Evolutionary conservation across 441 rosid species (phyloP).

Genomic region (Erodium moschatum): DNA sequence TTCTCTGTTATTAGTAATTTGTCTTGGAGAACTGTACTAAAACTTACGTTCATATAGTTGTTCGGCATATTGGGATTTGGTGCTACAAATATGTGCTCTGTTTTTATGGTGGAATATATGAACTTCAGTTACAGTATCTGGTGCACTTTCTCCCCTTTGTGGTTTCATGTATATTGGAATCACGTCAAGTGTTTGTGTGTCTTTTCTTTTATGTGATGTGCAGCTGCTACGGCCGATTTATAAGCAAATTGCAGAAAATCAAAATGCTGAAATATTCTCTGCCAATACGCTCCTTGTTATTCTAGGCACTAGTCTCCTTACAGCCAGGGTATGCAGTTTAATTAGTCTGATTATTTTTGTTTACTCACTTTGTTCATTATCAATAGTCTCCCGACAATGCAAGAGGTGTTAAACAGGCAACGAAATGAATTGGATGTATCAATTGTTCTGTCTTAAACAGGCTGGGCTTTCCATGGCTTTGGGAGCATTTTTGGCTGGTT

Average conservation of each 20-base stretch:
- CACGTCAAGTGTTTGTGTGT: background rate
- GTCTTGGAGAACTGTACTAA: too few species aligned
- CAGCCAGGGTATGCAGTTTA: conserved; percentile 70
- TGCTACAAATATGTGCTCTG: too few species aligned
- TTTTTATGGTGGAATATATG: background rate
- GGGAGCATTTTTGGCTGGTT: conserved; percentile 97
- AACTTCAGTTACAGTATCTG: background rate
- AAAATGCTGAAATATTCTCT: conserved; percentile 96
- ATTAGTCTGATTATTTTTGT: conserved; percentile 22
- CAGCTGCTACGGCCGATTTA: conserved; percentile 98
- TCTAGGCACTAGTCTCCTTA: conserved; percentile 94
- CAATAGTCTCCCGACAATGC: background rate
- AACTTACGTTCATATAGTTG: too few species aligned
- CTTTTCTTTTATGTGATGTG: conserved; percentile 23
- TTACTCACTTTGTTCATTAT: background rate
- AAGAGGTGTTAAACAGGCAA: background rate
- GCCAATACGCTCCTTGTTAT: conserved; percentile 97
- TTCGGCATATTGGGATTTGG: too few species aligned
- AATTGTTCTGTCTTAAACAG: conserved; percentile 37
- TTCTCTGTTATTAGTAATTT: too few species aligned
- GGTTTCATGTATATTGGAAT: background rate
- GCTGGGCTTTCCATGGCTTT: conserved; percentile 99
- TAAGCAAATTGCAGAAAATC: conserved; percentile 94
- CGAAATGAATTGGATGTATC: conserved; percentile 2
- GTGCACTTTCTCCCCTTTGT: background rate